These are phyloP conservation scores for Schizophyllum commune DNA, from an alignment of 1,284 basidiomycete species.

Conservation along the genomic window DNA sequence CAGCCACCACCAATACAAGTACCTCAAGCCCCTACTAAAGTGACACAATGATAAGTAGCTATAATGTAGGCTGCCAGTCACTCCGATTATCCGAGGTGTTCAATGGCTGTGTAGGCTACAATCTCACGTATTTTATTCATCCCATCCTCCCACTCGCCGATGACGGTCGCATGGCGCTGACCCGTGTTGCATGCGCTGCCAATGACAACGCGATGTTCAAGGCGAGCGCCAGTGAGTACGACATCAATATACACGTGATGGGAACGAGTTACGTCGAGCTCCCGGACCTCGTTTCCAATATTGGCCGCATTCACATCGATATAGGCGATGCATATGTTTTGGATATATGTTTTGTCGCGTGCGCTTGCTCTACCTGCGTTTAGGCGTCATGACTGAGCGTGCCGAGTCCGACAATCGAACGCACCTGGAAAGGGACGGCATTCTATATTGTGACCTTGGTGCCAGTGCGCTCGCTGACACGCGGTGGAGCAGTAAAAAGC, in stretches of 20 bases:
- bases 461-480: neutral
- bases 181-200: neutral
- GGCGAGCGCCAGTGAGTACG: neutral
- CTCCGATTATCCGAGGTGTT: too few species aligned
- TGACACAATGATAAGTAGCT: too few species aligned
- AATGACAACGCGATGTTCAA: neutral
- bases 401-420: neutral
- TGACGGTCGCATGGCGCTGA: neutral
- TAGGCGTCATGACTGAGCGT: neutral
- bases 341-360: too few species aligned
- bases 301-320: too few species aligned
- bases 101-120: too few species aligned
- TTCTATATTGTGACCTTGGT: neutral
- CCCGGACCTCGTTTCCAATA: too few species aligned
- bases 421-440: neutral
- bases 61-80: too few species aligned
- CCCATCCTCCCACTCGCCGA: neutral
- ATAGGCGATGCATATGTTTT: too few species aligned
- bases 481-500: neutral
- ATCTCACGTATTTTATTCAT: neutral
- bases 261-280: neutral
- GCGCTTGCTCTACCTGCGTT: neutral
- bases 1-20: too few species aligned
- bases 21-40: too few species aligned
- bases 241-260: neutral